These are phyloP conservation scores for Globisporangium rhizosaccharum DNA, from an alignment of 352 stramenopile genomes.

Conservation along the genomic window DNA sequence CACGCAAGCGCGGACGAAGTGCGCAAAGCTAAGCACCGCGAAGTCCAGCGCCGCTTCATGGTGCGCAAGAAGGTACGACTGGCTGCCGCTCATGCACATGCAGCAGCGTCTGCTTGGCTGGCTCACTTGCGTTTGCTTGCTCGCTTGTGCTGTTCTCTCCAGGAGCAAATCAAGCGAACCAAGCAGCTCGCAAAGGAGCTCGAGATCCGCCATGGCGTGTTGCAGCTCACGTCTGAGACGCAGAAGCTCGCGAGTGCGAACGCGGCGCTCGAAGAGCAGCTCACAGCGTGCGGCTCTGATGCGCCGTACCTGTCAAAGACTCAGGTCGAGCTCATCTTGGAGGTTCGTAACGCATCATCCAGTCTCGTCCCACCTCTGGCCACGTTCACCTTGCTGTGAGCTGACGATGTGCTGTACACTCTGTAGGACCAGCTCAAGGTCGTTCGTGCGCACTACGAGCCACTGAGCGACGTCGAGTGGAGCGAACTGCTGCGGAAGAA, in stretches of 20 bases:
- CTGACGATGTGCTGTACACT: neutral
- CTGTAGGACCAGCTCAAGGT: slow-evolving; percentile 12
- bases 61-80: slow-evolving; percentile 29
- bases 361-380: too few species aligned
- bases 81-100: neutral
- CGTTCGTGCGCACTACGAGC: slow-evolving; percentile 8
- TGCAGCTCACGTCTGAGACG: slow-evolving; percentile 19
- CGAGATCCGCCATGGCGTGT: slow-evolving; percentile 22
- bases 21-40: slow-evolving; percentile 36
- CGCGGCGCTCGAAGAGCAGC: slow-evolving; percentile 12
- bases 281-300: neutral
- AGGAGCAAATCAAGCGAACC: slow-evolving; percentile 24
- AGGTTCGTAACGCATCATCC: slow-evolving; percentile 5
- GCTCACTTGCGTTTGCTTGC: too few species aligned
- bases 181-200: slow-evolving; percentile 23
- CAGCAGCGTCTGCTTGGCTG: neutral
- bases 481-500: slow-evolving; percentile 18
- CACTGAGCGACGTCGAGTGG: slow-evolving; percentile 5
- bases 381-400: too few species aligned
- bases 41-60: slow-evolving; percentile 40
- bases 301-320: slow-evolving; percentile 7
- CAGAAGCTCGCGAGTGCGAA: slow-evolving; percentile 23
- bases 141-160: neutral
- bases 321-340: slow-evolving; percentile 23
- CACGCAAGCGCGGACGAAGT: slow-evolving; percentile 11